Base-by-base conservation (phyloP, 2,329 filamentous ascomycete genomes). In the Bimuria novae-zelandiae region DNA sequence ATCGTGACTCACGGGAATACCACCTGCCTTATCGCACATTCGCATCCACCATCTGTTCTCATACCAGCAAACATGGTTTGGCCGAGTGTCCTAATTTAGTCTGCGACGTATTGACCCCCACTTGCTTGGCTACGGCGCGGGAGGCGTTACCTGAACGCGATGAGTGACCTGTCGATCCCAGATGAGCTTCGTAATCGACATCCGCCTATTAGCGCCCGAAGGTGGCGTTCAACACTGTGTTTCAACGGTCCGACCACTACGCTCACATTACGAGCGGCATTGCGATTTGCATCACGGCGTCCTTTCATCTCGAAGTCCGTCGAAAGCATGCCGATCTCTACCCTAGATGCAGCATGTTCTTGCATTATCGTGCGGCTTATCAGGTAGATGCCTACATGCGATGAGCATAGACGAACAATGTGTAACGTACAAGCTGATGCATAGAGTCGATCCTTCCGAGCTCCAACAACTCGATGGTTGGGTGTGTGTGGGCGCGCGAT, bases 191-290 rank as follows among this genome's bases (percentile, higher is more conserved):
- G 21, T 37, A 17, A 45, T 17, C n/a, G 33, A 40, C 33, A 30
- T 14, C 17, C 33, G 33, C 32, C 40, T 36, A 51, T 37, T 42
- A 40, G 32, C 25, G 16, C 39, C 49, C 36, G 29, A 29, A 17
- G 27, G 21, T 19, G 22, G 48, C 48, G 22, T 22, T 27, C 40
- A 44, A 29, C 40, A 45, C 41, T 17, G 41, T 45, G 49, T 51
- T 51, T 51, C 40, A 30, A 39, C 17, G n/a, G 11, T 23, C 49
- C 40, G 41, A 49, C 17, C 6, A 22, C n/a, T 29, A 6, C 22
- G 39, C 32, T 33, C 27, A 36, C 19, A 36, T 21, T 32, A 32
- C 25, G 14, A 14, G 4, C 22, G 16, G 30, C 22, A 32, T 32
- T 12, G n/a, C 25, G n/a, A 30, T 23, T 12, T 32, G 11, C 16